phyloP scores from a whole-genome alignment of 345 rosid genomes.

The Noccaea bulbosa region DNA sequence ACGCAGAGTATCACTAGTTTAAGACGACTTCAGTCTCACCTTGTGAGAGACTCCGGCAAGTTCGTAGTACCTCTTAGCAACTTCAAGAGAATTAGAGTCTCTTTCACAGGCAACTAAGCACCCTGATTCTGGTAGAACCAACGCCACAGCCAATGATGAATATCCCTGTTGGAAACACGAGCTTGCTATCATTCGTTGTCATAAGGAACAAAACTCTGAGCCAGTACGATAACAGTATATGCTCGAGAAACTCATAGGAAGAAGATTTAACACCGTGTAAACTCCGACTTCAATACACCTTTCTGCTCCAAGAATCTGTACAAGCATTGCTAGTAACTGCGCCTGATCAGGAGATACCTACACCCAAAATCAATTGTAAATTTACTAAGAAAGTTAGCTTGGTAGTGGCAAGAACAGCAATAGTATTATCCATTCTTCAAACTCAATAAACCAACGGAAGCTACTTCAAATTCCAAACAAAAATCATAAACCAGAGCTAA shows the following conservation, averaged over 20 bases:
- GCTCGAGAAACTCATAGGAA: background rate
- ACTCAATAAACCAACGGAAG: background rate
- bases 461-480: conserved; percentile 16
- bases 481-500: conserved; percentile 10
- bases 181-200: background rate
- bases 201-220: background rate
- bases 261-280: conserved; percentile 60
- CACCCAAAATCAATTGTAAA: conserved; percentile 3
- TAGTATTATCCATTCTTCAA: background rate
- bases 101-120: conserved; percentile 89
- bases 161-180: conserved; percentile 60
- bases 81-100: conserved; percentile 68
- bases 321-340: conserved; percentile 89
- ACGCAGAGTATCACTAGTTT: background rate
- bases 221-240: background rate
- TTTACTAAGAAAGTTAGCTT: background rate
- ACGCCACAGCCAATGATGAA: conserved; percentile 91
- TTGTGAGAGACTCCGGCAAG: conserved; percentile 81
- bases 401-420: background rate
- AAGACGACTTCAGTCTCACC: conserved; percentile 45
- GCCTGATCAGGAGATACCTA: conserved; percentile 97
- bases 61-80: conserved; percentile 77
- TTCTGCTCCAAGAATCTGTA: conserved; percentile 76
- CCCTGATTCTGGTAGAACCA: conserved; percentile 78
- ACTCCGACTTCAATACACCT: conserved; percentile 93